Conservation (phyloP, 352 stramenopile species). For the Globisporangium cystogenes region DNA sequence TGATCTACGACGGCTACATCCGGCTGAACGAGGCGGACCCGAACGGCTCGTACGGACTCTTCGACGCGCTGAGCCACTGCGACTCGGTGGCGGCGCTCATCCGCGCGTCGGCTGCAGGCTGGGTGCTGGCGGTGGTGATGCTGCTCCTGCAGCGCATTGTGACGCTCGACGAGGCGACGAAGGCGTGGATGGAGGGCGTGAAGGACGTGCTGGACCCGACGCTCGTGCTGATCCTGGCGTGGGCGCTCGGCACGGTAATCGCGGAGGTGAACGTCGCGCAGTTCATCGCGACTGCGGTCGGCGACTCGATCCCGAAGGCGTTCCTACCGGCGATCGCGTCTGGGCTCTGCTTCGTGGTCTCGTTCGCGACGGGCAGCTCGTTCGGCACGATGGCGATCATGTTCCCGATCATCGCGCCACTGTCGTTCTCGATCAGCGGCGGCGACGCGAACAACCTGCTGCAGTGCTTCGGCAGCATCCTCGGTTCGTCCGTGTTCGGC, state of each 20-base stretch:
- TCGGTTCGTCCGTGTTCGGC: conserved; percentile 83
- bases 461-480: conserved; percentile 85
- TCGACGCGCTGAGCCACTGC: conserved; percentile 76
- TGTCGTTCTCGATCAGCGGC: conserved; percentile 79
- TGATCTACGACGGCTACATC: conserved; percentile 81
- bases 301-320: conserved; percentile 66
- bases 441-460: conserved; percentile 79
- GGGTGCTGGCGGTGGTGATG: conserved; percentile 64
- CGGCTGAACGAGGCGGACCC: conserved; percentile 40
- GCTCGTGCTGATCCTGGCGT: conserved; percentile 86
- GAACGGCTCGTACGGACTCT: conserved; percentile 37
- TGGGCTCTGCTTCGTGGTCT: conserved; percentile 86
- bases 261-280: conserved; percentile 79
- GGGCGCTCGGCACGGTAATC: conserved; percentile 85
- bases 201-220: conserved; percentile 91
- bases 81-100: conserved; percentile 77
- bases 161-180: conserved; percentile 80
- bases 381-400: conserved; percentile 93
- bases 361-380: conserved; percentile 85
- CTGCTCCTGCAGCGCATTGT: conserved; percentile 83
- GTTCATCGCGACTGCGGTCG: conserved; percentile 76
- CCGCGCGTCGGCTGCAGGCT: conserved; percentile 67
- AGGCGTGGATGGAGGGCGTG: conserved; percentile 88
- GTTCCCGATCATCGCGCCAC: conserved; percentile 87
- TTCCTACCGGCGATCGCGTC: conserved; percentile 78